Percentiles rank a stretch among this genome's conserved stretches.
phyloP scores from a whole-genome alignment of 2,329 filamentous ascomycete genomes.

The Chaetomium globosum region DNA sequence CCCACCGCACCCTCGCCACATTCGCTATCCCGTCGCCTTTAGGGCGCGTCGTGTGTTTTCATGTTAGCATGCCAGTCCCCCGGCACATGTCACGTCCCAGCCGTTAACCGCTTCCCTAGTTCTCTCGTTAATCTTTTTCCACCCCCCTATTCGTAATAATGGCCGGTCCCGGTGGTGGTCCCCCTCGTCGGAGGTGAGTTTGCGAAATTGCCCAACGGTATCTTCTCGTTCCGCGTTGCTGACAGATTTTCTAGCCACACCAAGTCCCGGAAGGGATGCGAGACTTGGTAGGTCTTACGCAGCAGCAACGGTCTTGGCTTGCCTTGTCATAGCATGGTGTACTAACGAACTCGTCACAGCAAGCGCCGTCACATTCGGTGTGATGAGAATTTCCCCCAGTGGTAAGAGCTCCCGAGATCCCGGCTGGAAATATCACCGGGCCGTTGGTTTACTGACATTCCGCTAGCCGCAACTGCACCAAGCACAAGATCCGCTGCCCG shows the following conservation, averaged over 20 bases:
- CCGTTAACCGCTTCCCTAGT: conserved; percentile 35
- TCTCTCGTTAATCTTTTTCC: conserved; percentile 43
- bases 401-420: conserved; percentile 58
- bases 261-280: conserved; percentile 97
- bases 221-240: conserved; percentile 2
- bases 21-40: conserved; percentile 34
- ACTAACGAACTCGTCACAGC: conserved; percentile 44
- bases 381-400: conserved; percentile 97
- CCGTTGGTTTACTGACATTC: conserved; percentile 23
- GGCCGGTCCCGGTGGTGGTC: conserved; percentile 93
- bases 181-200: conserved; percentile 70
- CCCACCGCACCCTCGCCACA: conserved; percentile 32
- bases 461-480: conserved; percentile 90
- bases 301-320: background rate
- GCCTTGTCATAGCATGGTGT: background rate
- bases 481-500: conserved; percentile 97
- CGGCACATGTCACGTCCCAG: background rate
- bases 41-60: conserved; percentile 36
- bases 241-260: conserved; percentile 70
- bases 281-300: conserved; percentile 68
- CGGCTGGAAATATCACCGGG: background rate
- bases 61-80: conserved; percentile 27
- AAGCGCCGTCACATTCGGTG: conserved; percentile 97
- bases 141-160: conserved; percentile 56
- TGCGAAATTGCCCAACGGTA: background rate